Conservation (phyloP, 805 yeast genomes). For the Candida broadrunensis region DNA sequence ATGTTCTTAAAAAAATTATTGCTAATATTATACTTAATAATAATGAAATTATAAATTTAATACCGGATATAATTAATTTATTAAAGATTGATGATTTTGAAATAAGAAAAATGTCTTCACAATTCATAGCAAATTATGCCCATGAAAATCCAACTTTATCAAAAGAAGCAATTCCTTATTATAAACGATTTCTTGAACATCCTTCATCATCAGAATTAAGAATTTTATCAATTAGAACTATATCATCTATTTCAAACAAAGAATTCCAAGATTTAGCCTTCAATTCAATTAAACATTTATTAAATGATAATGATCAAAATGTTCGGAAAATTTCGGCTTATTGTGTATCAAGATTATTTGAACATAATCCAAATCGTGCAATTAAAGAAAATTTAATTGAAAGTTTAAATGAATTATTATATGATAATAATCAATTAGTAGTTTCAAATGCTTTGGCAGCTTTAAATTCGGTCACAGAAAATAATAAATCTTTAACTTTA, state of each 20-base stretch:
- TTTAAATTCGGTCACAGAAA: slow-evolving; percentile 61
- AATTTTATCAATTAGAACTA: slow-evolving; percentile 60
- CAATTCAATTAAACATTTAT: slow-evolving; percentile 28
- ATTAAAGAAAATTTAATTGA: slow-evolving; percentile 43
- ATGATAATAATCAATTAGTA: slow-evolving; percentile 57
- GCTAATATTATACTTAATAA: slow-evolving; percentile 85
- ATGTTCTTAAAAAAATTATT: slow-evolving; percentile 61
- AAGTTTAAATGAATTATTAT: slow-evolving; percentile 49
- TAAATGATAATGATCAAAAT: slow-evolving; percentile 50
- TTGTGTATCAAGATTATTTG: slow-evolving; percentile 66
- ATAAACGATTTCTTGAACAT: slow-evolving; percentile 52
- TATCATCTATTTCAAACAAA: slow-evolving; percentile 56
- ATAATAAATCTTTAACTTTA: slow-evolving; percentile 46
- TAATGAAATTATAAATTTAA: slow-evolving; percentile 65
- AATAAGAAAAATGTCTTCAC: slow-evolving; percentile 66
- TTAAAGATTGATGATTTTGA: slow-evolving; percentile 61
- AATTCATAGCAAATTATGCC: slow-evolving; percentile 62
- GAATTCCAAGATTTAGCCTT: slow-evolving; percentile 50
- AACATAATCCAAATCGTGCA: slow-evolving; percentile 47
- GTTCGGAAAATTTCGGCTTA: slow-evolving; percentile 70
- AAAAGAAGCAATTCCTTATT: slow-evolving; percentile 49
- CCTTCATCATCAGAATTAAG: slow-evolving; percentile 44
- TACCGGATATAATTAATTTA: slow-evolving; percentile 60
- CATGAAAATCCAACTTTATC: slow-evolving; percentile 56
- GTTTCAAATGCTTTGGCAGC: slow-evolving; percentile 73